These are phyloP conservation scores for Suhomyces kunorum DNA, from an alignment of 1,139 yeast genomes.

Conservation along the genomic window DNA sequence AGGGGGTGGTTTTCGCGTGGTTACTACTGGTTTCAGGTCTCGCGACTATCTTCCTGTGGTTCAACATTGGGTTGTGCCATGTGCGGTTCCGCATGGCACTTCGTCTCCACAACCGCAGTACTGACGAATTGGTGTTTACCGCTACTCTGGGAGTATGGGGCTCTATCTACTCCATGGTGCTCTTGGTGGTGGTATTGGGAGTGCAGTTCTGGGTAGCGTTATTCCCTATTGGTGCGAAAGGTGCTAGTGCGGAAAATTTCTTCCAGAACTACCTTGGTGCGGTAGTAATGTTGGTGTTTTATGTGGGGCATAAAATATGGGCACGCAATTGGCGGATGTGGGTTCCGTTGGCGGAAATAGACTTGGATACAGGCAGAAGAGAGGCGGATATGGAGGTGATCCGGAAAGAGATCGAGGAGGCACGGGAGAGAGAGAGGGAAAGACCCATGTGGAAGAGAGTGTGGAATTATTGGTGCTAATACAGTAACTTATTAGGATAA, in stretches of 20 bases:
- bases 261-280: constrained; percentile 43
- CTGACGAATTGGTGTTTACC: constrained; percentile 30
- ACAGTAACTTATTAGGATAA: too few species aligned
- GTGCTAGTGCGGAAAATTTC: constrained; percentile 33
- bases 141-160: constrained; percentile 37
- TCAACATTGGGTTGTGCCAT: constrained; percentile 41
- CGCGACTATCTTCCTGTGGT: constrained; percentile 48
- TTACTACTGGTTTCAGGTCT: constrained; percentile 44
- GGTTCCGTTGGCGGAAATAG: constrained; percentile 31
- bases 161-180: constrained; percentile 34
- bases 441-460: constrained; percentile 21
- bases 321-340: constrained; percentile 37
- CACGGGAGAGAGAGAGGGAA: constrained; percentile 13
- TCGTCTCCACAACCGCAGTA: constrained; percentile 31
- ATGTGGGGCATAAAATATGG: constrained; percentile 35
- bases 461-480: constrained; percentile 21
- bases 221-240: constrained; percentile 32
- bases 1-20: constrained; percentile 43
- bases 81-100: constrained; percentile 42
- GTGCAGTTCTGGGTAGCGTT: constrained; percentile 44
- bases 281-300: constrained; percentile 34
- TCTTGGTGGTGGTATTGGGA: constrained; percentile 34
- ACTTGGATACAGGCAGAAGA: constrained; percentile 38
- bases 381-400: constrained; percentile 29
- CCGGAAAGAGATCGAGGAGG: constrained; percentile 27